A percentile compares a stretch with the other conserved stretches of the same genome.
These are phyloP conservation scores for Starmerella gropengiesseri DNA, from an alignment of 805 yeast genomes.

Conservation along the genomic window DNA sequence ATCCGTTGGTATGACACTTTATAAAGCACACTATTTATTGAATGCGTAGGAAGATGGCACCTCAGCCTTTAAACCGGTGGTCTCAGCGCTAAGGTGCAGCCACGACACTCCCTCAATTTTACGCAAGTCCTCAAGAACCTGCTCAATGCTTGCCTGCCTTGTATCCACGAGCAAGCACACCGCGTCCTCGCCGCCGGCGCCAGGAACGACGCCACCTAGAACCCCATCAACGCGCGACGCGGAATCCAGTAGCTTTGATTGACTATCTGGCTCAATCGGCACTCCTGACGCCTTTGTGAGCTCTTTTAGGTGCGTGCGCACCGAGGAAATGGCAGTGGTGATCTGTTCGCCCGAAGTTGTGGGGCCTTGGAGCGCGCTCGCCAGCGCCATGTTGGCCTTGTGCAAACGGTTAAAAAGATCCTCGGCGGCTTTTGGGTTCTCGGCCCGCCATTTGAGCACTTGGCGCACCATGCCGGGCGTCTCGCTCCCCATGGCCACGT, in stretches of 20 bases:
- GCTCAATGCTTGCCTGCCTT: constrained; percentile 28
- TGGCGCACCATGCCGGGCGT: constrained; percentile 80
- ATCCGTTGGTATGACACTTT: no score
- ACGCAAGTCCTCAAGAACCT: constrained; percentile 14
- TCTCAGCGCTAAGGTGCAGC: constrained; percentile 37
- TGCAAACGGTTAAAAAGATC: constrained; percentile 48
- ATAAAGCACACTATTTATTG: no score
- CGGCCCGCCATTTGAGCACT: constrained; percentile 59
- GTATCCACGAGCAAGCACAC: constrained; percentile 58
- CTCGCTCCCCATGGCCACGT: constrained; percentile 82
- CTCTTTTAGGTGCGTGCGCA: constrained; percentile 47
- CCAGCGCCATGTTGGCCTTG: constrained; percentile 46
- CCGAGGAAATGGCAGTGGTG: constrained; percentile 22
- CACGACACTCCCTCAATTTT: constrained; percentile 33
- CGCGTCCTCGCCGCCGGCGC: constrained; percentile 98
- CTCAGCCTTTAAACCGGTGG: constrained; percentile 29
- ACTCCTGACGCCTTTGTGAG: constrained; percentile 64
- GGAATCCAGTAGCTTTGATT: constrained; percentile 55
- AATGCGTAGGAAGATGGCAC: not conserved
- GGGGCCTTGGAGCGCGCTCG: constrained; percentile 36
- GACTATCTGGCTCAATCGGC: constrained; percentile 75
- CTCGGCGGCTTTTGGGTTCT: constrained; percentile 40
- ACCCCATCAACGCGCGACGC: constrained; percentile 57
- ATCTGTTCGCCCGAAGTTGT: constrained; percentile 26
- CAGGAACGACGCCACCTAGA: constrained; percentile 93